Percentiles rank a stretch among this genome's conserved stretches.
Evolutionary conservation across 257 asterid species (phyloP).

Genomic region (Plantago ovata): DNA sequence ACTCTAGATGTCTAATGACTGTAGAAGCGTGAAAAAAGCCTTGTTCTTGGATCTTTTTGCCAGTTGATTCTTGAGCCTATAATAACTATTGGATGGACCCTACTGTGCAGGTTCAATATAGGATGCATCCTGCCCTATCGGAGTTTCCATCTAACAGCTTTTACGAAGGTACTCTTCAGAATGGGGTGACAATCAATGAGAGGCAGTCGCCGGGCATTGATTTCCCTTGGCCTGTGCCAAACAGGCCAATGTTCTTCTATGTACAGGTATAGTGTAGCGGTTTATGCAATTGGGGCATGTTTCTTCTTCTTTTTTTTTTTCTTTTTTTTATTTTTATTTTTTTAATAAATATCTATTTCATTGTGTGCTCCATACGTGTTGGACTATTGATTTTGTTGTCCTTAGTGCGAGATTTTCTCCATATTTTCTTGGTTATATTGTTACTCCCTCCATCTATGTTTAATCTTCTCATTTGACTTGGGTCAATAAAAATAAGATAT

Average conservation of each 20-base stretch:
- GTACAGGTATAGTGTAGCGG: slow-evolving; percentile 64
- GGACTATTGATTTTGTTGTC: background rate
- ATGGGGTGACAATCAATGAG: slow-evolving; percentile 91
- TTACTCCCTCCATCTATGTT: slow-evolving; percentile 10
- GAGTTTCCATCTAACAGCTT: slow-evolving; percentile 97
- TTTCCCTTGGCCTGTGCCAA: slow-evolving; percentile 99
- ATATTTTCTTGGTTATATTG: background rate
- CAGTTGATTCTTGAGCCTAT: slow-evolving; percentile 4
- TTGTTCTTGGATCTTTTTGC: slow-evolving; percentile 5
- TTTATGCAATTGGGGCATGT: slow-evolving; percentile 15
- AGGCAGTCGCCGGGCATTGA: slow-evolving; percentile 97
- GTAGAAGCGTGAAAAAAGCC: slow-evolving; percentile 3
- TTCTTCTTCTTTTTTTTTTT: slow-evolving; percentile 3
- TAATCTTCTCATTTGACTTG: too few species aligned
- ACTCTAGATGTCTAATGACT: slow-evolving; percentile 12
- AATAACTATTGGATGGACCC: background rate
- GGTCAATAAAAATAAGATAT: too few species aligned
- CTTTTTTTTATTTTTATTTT: slow-evolving; percentile 8
- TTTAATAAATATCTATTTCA: background rate
- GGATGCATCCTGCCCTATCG: slow-evolving; percentile 99
- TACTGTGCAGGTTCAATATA: slow-evolving; percentile 77
- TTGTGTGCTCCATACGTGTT: background rate
- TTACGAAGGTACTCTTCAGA: slow-evolving; percentile 98
- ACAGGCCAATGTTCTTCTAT: slow-evolving; percentile 97
- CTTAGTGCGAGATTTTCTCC: background rate